Evolutionary conservation across 2,329 filamentous ascomycete species (phyloP).

Genomic region (Epichloe coenophiala): DNA sequence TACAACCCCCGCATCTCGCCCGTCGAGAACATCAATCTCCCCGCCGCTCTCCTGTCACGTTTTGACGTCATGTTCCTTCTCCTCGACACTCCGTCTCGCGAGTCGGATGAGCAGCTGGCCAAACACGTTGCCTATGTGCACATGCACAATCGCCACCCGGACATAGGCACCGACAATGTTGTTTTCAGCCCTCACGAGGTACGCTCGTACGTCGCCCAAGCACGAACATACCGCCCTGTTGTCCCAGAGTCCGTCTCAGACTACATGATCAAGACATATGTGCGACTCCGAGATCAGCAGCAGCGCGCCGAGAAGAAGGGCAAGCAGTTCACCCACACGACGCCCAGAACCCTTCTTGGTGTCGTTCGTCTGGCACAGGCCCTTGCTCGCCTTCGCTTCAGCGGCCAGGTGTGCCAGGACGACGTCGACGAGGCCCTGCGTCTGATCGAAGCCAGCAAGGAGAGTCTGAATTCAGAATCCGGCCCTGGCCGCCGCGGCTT

Average conservation of each 20-base stretch:
- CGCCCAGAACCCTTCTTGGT: slow-evolving; percentile 83
- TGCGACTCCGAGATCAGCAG: slow-evolving; percentile 83
- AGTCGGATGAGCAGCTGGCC: slow-evolving; percentile 83
- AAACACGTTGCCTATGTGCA: slow-evolving; percentile 94
- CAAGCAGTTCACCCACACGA: slow-evolving; percentile 88
- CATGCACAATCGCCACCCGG: slow-evolving; percentile 90
- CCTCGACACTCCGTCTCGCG: slow-evolving; percentile 82
- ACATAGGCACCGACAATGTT: slow-evolving; percentile 45
- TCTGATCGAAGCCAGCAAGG: slow-evolving; percentile 85
- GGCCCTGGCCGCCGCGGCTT: slow-evolving; percentile 49
- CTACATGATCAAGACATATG: slow-evolving; percentile 95
- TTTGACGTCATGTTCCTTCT: slow-evolving; percentile 97
- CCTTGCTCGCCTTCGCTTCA: slow-evolving; percentile 81
- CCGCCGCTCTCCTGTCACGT: slow-evolving; percentile 89
- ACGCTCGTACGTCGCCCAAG: slow-evolving; percentile 88
- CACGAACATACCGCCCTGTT: slow-evolving; percentile 74
- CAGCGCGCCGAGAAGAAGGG: slow-evolving; percentile 82
- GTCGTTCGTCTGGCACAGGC: slow-evolving; percentile 89
- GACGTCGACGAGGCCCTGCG: slow-evolving; percentile 93
- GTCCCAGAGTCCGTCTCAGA: slow-evolving; percentile 80
- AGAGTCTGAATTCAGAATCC: slow-evolving; percentile 66
- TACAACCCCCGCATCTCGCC: slow-evolving; percentile 99
- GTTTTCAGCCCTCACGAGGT: slow-evolving; percentile 89
- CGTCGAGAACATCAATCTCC: slow-evolving; percentile 97
- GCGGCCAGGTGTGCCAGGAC: slow-evolving; percentile 69